Evolutionary conservation across 2,329 filamentous ascomycete species (phyloP).

Genomic region (Aschersonia sp.): DNA sequence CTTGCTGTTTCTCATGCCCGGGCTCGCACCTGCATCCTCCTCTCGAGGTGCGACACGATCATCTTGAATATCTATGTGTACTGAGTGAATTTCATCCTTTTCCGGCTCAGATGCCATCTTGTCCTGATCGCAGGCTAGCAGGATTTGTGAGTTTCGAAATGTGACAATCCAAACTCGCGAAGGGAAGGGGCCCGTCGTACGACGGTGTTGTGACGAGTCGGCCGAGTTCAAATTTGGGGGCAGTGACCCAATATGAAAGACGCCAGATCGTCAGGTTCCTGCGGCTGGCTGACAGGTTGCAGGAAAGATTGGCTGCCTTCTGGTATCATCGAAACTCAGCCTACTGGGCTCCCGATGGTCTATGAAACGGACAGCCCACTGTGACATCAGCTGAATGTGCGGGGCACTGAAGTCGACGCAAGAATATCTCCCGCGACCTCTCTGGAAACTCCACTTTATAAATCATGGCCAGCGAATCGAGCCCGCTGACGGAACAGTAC

Average conservation of each 20-base stretch:
- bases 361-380: neutral
- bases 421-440: too few relatives aligned
- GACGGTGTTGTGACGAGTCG: too few relatives aligned
- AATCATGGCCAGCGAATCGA: too few relatives aligned
- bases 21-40: conserved; percentile 26
- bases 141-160: neutral
- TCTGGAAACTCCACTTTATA: too few relatives aligned
- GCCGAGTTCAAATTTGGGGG: too few relatives aligned
- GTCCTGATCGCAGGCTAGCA: neutral
- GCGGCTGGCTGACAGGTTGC: too few relatives aligned
- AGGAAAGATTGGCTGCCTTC: neutral
- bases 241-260: too few relatives aligned
- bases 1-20: conserved; percentile 41
- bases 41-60: conserved; percentile 22
- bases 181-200: neutral
- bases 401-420: neutral
- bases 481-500: too few relatives aligned
- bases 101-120: conserved; percentile 16
- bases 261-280: too few relatives aligned
- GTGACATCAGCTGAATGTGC: neutral
- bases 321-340: neutral
- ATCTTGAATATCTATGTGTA: conserved; percentile 35
- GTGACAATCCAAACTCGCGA: neutral
- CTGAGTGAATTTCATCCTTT: conserved; percentile 21
- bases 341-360: neutral